Percentiles rank a stretch among this genome's conserved stretches.
phyloP scores from a whole-genome alignment of 305 asterid genomes.

The Rubia peregrina region DNA sequence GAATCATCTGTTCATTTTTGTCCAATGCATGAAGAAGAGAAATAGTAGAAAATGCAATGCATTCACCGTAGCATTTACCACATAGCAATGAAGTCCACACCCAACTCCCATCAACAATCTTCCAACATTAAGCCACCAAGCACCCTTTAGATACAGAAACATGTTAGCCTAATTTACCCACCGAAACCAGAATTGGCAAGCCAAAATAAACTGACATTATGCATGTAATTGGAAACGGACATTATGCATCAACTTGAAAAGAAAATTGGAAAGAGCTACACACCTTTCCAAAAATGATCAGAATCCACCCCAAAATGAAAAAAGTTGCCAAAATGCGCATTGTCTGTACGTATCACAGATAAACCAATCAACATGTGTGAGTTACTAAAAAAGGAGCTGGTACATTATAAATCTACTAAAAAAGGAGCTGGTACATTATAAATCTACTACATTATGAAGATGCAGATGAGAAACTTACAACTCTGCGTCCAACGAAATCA shows the following conservation, averaged over 20 bases:
- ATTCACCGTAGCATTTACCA: constrained; percentile 17
- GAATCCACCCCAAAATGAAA: constrained; percentile 27
- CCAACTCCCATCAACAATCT: constrained; percentile 30
- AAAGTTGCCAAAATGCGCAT: constrained; percentile 27
- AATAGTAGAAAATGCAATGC: background rate
- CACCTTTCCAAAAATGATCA: constrained; percentile 28
- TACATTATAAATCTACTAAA: too few species aligned
- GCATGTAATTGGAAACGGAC: too few species aligned
- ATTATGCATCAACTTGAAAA: too few species aligned
- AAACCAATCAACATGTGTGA: constrained; percentile 7
- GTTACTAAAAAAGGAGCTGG: background rate
- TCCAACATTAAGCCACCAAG: constrained; percentile 32
- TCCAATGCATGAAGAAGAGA: background rate
- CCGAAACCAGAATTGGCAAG: background rate
- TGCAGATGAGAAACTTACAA: constrained; percentile 16
- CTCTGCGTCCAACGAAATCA: constrained; percentile 29
- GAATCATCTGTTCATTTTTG: background rate
- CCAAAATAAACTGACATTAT: too few species aligned
- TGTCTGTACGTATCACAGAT: constrained; percentile 22
- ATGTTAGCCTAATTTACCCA: constrained; percentile 14
- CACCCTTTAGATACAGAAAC: constrained; percentile 18
- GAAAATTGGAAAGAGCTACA: background rate
- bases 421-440: too few species aligned
- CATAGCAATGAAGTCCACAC: constrained; percentile 27
- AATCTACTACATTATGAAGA: background rate